A percentile compares a stretch with the other conserved stretches of the same genome.
These are phyloP conservation scores for Cyberlindnera euphorbiae DNA, from an alignment of 805 yeast species.

Conservation along the genomic window DNA sequence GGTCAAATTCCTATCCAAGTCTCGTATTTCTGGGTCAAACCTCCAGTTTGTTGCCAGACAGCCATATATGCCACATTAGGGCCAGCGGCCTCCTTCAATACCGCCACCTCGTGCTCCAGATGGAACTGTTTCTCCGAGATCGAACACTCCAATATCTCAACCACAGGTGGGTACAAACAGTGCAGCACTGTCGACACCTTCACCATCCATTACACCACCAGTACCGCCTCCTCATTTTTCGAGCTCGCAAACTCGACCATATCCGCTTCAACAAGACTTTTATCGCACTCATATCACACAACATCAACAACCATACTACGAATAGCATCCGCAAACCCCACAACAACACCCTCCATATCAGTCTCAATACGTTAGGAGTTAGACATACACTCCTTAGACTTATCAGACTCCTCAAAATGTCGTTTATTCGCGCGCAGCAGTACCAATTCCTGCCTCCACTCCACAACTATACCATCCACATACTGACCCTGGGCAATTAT, in stretches of 20 bases:
- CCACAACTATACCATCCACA: too few relatives aligned
- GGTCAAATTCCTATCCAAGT: constrained; percentile 30
- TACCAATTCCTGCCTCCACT: too few relatives aligned
- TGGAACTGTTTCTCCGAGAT: neutral
- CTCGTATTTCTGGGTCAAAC: constrained; percentile 19
- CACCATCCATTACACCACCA: too few relatives aligned
- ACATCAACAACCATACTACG: constrained; percentile 6
- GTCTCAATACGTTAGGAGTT: too few relatives aligned
- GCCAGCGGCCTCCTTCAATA: too few relatives aligned
- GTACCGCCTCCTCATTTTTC: constrained; percentile 21
- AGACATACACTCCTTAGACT: too few relatives aligned
- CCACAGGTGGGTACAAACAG: neutral
- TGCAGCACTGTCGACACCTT: too few relatives aligned
- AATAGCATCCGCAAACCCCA: constrained; percentile 1
- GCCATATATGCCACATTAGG: constrained; percentile 17
- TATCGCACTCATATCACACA: constrained; percentile 6
- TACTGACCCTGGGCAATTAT: too few relatives aligned
- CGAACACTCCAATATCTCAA: neutral
- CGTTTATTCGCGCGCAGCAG: constrained; percentile 5
- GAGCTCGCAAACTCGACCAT: constrained; percentile 5
- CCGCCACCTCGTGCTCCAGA: too few relatives aligned
- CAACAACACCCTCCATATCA: constrained; percentile 5
- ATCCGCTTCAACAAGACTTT: constrained; percentile 12
- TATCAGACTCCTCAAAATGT: too few relatives aligned
- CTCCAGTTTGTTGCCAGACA: constrained; percentile 23